Percentiles rank a stretch among this genome's conserved stretches.
Conservation (phyloP, 1,139 yeast species). For the Saccharomyces hybrid region DNA sequence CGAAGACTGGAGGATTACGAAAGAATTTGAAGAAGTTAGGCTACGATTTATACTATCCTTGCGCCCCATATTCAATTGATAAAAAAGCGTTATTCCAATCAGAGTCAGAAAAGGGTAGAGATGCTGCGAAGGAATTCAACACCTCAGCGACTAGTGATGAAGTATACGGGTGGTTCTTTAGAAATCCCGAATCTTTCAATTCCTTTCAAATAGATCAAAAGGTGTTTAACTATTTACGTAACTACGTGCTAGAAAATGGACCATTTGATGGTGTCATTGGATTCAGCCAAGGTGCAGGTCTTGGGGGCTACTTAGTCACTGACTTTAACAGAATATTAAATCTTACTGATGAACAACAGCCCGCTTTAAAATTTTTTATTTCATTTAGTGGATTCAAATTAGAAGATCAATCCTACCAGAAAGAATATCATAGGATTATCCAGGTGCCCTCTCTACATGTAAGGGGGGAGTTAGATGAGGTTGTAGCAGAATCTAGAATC, state of each 20-base stretch:
- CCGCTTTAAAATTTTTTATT: slow-evolving; percentile 57
- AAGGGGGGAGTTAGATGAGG: slow-evolving; percentile 79
- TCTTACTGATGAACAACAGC: slow-evolving; percentile 30
- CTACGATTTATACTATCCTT: slow-evolving; percentile 61
- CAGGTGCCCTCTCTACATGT: slow-evolving; percentile 62
- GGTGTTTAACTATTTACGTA: slow-evolving; percentile 19
- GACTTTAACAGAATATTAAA: slow-evolving; percentile 32
- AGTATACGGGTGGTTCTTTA: slow-evolving; percentile 29
- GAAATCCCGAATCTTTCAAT: slow-evolving; percentile 9
- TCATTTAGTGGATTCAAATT: slow-evolving; percentile 72
- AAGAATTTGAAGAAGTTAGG: slow-evolving; percentile 57
- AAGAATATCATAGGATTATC: slow-evolving; percentile 36
- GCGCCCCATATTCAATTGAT: slow-evolving; percentile 46
- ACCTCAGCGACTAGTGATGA: slow-evolving; percentile 12
- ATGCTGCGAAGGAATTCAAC: slow-evolving; percentile 11
- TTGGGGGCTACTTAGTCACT: slow-evolving; percentile 50
- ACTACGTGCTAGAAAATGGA: slow-evolving; percentile 43
- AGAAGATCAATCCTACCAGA: slow-evolving; percentile 44
- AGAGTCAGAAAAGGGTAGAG: slow-evolving; percentile 4
- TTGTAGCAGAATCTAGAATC: slow-evolving; percentile 66
- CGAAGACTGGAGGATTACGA: slow-evolving; percentile 70
- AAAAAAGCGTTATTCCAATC: slow-evolving; percentile 8
- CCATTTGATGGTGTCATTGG: slow-evolving; percentile 88
- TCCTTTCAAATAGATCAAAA: slow-evolving; percentile 18
- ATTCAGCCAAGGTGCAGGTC: slow-evolving; percentile 88